These are phyloP conservation scores for Papilionanthe hybrid DNA, from an alignment of 116 monocot species.

Conservation along the genomic window DNA sequence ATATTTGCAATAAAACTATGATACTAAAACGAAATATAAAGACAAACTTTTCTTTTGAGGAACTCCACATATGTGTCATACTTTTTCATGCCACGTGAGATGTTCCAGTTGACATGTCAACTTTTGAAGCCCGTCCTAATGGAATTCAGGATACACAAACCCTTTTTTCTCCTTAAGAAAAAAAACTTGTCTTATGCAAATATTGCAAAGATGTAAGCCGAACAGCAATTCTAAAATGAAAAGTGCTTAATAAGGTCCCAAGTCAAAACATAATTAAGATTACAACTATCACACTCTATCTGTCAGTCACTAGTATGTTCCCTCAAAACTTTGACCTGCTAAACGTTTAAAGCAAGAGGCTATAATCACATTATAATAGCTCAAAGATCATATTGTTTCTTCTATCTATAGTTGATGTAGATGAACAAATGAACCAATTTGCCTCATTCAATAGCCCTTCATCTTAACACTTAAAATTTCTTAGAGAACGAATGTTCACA, in stretches of 20 bases:
- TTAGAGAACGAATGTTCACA: too few relatives aligned
- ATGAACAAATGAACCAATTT: background rate
- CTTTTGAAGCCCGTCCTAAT: too few relatives aligned
- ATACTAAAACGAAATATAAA: too few relatives aligned
- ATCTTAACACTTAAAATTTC: too few relatives aligned
- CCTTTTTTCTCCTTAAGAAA: too few relatives aligned
- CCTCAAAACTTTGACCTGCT: background rate
- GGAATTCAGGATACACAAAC: too few relatives aligned
- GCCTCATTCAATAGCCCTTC: background rate
- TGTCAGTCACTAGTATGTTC: too few relatives aligned
- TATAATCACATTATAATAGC: background rate
- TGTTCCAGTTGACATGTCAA: too few relatives aligned
- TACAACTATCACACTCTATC: background rate
- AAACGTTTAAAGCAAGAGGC: background rate
- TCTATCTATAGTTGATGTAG: background rate
- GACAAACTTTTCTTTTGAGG: too few relatives aligned
- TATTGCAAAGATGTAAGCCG: background rate
- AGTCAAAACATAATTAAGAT: background rate
- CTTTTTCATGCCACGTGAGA: too few relatives aligned
- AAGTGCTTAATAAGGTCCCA: background rate
- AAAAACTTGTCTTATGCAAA: background rate
- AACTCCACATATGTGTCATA: too few relatives aligned
- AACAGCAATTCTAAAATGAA: background rate
- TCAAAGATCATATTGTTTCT: background rate
- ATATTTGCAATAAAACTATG: too few relatives aligned